These are phyloP conservation scores for Sicyos edulis DNA, from an alignment of 306 rosid species.

Conservation along the genomic window DNA sequence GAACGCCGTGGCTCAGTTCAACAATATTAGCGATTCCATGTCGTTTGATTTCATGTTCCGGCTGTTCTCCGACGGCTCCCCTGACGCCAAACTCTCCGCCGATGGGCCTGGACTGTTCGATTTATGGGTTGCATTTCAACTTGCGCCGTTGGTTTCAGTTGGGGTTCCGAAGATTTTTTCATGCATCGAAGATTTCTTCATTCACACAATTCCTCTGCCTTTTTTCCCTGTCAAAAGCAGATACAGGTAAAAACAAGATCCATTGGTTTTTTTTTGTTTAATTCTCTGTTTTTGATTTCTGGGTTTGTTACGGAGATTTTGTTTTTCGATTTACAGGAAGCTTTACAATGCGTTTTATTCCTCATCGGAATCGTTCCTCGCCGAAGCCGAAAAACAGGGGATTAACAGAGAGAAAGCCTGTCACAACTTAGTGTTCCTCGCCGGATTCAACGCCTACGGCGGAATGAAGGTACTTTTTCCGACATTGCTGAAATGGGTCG, in stretches of 20 bases:
- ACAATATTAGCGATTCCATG: slow-evolving; percentile 22
- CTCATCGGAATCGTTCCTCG: slow-evolving; percentile 29
- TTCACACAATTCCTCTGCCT: slow-evolving; percentile 43
- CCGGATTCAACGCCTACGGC: slow-evolving; percentile 60
- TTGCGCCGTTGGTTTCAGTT: slow-evolving; percentile 37
- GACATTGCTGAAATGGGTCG: slow-evolving; percentile 51
- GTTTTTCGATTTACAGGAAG: slow-evolving; percentile 11
- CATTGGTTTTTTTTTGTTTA: too few relatives aligned
- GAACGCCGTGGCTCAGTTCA: slow-evolving; percentile 24
- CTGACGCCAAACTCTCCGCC: slow-evolving; percentile 30
- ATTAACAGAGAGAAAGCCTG: slow-evolving; percentile 56
- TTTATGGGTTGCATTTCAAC: slow-evolving; percentile 46
- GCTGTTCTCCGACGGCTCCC: slow-evolving; percentile 36
- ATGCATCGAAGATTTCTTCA: slow-evolving; percentile 35
- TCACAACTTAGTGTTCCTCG: slow-evolving; percentile 55
- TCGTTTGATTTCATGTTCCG: slow-evolving; percentile 48
- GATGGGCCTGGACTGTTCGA: slow-evolving; percentile 32
- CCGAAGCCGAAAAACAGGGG: slow-evolving; percentile 42
- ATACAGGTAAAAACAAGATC: too few relatives aligned
- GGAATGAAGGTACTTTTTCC: slow-evolving; percentile 56
- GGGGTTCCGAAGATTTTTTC: slow-evolving; percentile 38
- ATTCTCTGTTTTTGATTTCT: too few relatives aligned
- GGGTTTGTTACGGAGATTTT: too few relatives aligned
- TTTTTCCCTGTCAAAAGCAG: slow-evolving; percentile 34
- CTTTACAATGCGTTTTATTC: slow-evolving; percentile 32